A percentile compares a stretch with the other conserved stretches of the same genome.
Conservation (phyloP, 805 yeast genomes). For the Ogataea dorogensis region DNA sequence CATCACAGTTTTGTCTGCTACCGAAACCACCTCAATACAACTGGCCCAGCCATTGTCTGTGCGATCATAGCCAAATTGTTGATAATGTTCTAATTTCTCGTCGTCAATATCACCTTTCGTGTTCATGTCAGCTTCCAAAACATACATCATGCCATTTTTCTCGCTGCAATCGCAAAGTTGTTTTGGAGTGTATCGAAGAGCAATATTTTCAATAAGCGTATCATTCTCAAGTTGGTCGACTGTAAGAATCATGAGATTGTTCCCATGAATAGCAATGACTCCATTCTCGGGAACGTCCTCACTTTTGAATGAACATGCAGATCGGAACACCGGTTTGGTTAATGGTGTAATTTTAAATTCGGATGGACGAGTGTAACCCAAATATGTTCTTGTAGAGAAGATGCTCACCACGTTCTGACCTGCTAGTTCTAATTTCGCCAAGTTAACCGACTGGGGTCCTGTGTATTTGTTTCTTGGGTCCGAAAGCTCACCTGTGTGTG, state of each 20-base stretch:
- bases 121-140: constrained; percentile 46
- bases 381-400: constrained; percentile 54
- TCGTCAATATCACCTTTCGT: constrained; percentile 30
- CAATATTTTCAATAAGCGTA: constrained; percentile 37
- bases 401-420: constrained; percentile 44
- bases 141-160: constrained; percentile 34
- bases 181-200: constrained; percentile 52
- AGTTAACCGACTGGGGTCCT: constrained; percentile 63
- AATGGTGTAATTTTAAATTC: constrained; percentile 49
- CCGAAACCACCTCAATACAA: constrained; percentile 50
- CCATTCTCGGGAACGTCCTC: constrained; percentile 62
- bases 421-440: constrained; percentile 39
- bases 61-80: constrained; percentile 45
- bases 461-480: constrained; percentile 69
- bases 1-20: constrained; percentile 32
- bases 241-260: constrained; percentile 53
- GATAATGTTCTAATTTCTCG: constrained; percentile 38
- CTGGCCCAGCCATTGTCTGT: constrained; percentile 44
- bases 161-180: constrained; percentile 34
- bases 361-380: constrained; percentile 40
- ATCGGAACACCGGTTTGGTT: constrained; percentile 39
- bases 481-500: constrained; percentile 55
- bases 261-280: constrained; percentile 57
- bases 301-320: constrained; percentile 55
- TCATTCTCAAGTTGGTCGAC: constrained; percentile 41